Evolutionary conservation across 768 basidiomycete genomes (phyloP), one percentile per base, ranked within the genome.

Genomic region (Suillus paluster): DNA sequence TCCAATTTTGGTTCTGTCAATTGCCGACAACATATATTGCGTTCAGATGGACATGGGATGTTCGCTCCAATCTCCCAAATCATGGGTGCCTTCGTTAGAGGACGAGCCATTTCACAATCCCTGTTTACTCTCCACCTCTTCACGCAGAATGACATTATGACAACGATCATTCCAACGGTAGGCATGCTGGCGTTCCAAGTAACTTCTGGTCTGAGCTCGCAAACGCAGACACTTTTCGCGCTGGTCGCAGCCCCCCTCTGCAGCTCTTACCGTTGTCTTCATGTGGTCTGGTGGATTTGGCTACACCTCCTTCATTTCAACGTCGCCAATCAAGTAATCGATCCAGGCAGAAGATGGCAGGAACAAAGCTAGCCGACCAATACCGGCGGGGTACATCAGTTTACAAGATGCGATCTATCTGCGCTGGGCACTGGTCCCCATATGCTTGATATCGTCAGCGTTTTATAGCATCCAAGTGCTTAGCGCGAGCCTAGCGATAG

Each of bases 221-320:
- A 34, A 25, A 38, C 9, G 27, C 60, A 80, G 79, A 76, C 74
- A 1, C 57, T 78, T 42, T 78, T 80, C 49, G 70, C 79, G 5
- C 48, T 48, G 1, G 69, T 71, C 5, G 69, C 76, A 0, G 78
- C 79, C 4, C 78, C 80, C 2, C 58, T 76, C 1, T 67, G 65
- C 23, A 63, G 66, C 38, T 8, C 68, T 30, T 49, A 52, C 3
- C 68, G 57, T 1, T 46, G 77, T 5, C 58, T 71, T 14, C 68
- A 76, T 38, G 70, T 75, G 14, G 65, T 79, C 41, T 65, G 78
- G 41, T 84, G 83, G 83, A 78, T 81, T 12, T 82, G 77, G 75
- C 62, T 82, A 6, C 83, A 84, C 63, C 72, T 82, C 33, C 70
- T 84, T 7, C 80, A 81, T 44, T 81, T 79, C 71, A 73, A 78